Evolutionary conservation across 2,329 filamentous ascomycete genomes (phyloP), one percentile per base, ranked within the genome.

Genomic region (Colletotrichum sp.): DNA sequence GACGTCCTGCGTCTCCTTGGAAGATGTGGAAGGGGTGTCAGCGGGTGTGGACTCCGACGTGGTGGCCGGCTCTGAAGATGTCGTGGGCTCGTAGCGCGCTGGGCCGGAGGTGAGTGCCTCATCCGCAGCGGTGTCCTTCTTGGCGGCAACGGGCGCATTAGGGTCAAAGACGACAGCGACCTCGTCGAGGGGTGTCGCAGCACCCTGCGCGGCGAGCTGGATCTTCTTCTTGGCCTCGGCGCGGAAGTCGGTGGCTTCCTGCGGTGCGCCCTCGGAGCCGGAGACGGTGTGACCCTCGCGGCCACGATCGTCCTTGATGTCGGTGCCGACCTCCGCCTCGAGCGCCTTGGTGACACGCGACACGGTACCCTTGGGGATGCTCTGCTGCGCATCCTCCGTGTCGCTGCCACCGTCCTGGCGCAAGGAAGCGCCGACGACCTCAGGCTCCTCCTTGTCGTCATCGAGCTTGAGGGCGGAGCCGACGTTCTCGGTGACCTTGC

Each of bases 401-500:
- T 64, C 59, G 28, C 70, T 73, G 15, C 24, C 49, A 21, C 39
- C 39, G 16, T 64, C 63, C 18, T 66, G 30, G 6, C 62, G 34
- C 6, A 55, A 5, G 15, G 72, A 32, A 5, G 18, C 18, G 6
- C 24, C 72, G 16, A 59, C 62, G 24, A 49, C 32, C 5, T 69
- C 70, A 2, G 34, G n/a, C 18, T 76, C 77, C 10, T 78, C 77
- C 2, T 80, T 78, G 9, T 80, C 75, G 9, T 80, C 78, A 4
- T 85, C 80, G 1, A 87, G 74, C 24, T 82, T 81, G 28, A 86
- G 81, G 0, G 81, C 81, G 7, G 80, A 77, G 64, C 84, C 85
- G 13, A 88, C 79, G 16, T 81, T 84, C 30, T 82, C 82, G 6
- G 85, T 80, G 70, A 88, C 76, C 67, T 83, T 85, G 69, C 84